phyloP scores from a whole-genome alignment of 495 filamentous ascomycete genomes.

The Rhypophila decipiens region DNA sequence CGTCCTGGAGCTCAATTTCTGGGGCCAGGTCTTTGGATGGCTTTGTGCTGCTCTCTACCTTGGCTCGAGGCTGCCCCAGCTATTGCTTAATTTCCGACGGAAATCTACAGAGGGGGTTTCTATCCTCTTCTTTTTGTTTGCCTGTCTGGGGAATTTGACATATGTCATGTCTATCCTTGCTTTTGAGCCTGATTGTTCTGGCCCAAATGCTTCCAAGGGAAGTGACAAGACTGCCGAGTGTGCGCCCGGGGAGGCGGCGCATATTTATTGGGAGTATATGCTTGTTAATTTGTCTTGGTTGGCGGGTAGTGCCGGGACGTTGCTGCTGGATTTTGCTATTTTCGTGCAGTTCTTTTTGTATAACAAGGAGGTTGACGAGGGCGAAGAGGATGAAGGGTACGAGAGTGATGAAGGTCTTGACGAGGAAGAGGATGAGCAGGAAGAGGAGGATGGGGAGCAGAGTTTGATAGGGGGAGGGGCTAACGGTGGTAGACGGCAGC shows the following conservation, averaged over 20 bases:
- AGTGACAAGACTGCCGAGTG: conserved; percentile 35
- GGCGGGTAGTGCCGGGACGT: conserved; percentile 79
- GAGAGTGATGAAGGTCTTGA: conserved; percentile 1
- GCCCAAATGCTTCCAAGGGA: no score
- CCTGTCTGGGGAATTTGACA: conserved; percentile 87
- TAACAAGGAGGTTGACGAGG: conserved; percentile 24
- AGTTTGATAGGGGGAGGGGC: no score
- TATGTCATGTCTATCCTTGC: conserved; percentile 90
- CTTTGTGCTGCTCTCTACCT: conserved; percentile 83
- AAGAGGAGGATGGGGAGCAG: conserved; percentile 19
- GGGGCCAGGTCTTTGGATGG: conserved; percentile 83
- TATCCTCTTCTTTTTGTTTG: conserved; percentile 92
- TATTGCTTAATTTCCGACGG: conserved; percentile 81
- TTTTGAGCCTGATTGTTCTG: conserved; percentile 65
- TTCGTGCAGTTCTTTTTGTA: conserved; percentile 94
- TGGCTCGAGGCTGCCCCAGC: conserved; percentile 78
- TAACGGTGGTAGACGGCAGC: no score
- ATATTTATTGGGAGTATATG: conserved; percentile 70
- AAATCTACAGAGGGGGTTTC: conserved; percentile 89
- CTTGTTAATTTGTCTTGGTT: conserved; percentile 86
- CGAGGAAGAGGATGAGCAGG: conserved; percentile 20
- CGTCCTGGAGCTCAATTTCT: conserved; percentile 56
- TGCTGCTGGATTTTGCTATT: conserved; percentile 75
- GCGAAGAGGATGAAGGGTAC: conserved; percentile 9
- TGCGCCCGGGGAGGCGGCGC: conserved; percentile 45